A percentile compares a stretch with the other conserved stretches of the same genome.
phyloP scores from a whole-genome alignment of 352 stramenopile species.

The Globisporangium splendens region DNA sequence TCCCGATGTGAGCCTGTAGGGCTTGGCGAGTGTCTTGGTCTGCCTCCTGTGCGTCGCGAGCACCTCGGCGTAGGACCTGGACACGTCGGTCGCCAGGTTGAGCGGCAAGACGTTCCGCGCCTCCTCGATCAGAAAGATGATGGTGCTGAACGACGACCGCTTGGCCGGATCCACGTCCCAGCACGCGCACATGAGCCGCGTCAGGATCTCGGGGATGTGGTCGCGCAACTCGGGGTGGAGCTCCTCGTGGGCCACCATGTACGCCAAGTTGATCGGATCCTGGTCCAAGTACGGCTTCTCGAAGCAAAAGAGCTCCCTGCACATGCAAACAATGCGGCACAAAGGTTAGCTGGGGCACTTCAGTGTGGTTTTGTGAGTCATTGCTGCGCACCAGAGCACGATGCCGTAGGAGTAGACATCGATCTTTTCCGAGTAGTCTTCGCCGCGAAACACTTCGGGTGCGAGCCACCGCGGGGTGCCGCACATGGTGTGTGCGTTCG shows the following conservation, averaged over 20 bases:
- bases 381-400: conserved; percentile 55
- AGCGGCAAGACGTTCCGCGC: conserved; percentile 52
- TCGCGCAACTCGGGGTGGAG: conserved; percentile 54
- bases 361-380: too few species aligned
- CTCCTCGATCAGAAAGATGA: conserved; percentile 62
- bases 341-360: too few species aligned
- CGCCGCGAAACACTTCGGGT: conserved; percentile 78
- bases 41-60: conserved; percentile 24
- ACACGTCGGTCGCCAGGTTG: conserved; percentile 50
- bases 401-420: conserved; percentile 84
- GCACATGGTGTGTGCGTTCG: conserved; percentile 72
- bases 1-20: conserved; percentile 55
- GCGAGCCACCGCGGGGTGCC: conserved; percentile 75
- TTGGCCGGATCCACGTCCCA: conserved; percentile 56
- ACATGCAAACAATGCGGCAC: neutral
- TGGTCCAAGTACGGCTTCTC: conserved; percentile 81
- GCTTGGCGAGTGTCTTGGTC: conserved; percentile 31
- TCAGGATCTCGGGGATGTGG: conserved; percentile 67
- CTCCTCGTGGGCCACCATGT: conserved; percentile 74
- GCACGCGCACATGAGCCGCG: conserved; percentile 61
- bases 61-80: conserved; percentile 42
- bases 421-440: conserved; percentile 85
- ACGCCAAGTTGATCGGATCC: conserved; percentile 71
- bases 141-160: conserved; percentile 49
- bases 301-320: conserved; percentile 78